Percentiles rank a stretch among this genome's conserved stretches.
These are phyloP conservation scores for Candida nemodendra DNA, from an alignment of 805 yeast species.

Conservation along the genomic window DNA sequence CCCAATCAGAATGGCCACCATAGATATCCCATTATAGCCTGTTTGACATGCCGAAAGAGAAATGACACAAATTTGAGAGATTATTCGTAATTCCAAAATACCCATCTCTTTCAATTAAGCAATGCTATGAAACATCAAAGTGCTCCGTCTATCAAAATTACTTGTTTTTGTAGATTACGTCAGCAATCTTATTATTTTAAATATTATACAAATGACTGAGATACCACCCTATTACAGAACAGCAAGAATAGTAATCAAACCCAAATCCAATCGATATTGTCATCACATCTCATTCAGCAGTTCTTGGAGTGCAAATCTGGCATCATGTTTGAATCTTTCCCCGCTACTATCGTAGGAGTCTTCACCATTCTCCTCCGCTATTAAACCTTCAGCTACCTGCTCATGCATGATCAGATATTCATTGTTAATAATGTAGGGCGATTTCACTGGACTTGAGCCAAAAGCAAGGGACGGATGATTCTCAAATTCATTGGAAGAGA, in stretches of 20 bases:
- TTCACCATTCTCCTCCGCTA: not conserved
- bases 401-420: slow-evolving; percentile 2
- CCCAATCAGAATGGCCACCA: no score
- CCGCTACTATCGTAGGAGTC: not conserved
- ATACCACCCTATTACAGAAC: no score
- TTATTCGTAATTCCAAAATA: no score
- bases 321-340: slow-evolving; percentile 21
- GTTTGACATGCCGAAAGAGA: no score
- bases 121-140: no score
- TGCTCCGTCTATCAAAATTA: no score
- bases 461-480: slow-evolving; percentile 12
- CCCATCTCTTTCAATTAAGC: no score
- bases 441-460: slow-evolving; percentile 9
- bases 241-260: no score
- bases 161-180: no score
- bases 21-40: no score
- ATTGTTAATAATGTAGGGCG: slow-evolving; percentile 11
- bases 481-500: slow-evolving; percentile 28
- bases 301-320: slow-evolving; percentile 29
- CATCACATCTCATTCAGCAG: slow-evolving; percentile 22
- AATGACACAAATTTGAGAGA: no score
- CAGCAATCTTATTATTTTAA: not conserved
- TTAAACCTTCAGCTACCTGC: slow-evolving; percentile 6
- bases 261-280: no score
- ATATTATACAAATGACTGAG: not conserved